phyloP scores from a whole-genome alignment of 2,329 filamentous ascomycete species.

The Oidium heveae region DNA sequence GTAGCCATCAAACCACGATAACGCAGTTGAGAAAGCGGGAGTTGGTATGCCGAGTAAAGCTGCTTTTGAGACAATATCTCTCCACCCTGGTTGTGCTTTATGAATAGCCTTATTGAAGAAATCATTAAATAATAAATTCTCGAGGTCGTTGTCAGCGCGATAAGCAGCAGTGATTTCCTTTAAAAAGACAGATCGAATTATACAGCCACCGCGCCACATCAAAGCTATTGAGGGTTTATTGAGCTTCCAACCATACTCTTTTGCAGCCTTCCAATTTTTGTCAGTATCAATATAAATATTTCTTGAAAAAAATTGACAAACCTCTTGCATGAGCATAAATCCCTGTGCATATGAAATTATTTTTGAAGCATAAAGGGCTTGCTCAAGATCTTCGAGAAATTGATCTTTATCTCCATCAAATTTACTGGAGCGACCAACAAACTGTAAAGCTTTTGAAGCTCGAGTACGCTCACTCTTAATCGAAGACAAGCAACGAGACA shows the following conservation, averaged over 20 bases:
- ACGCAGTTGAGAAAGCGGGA: slow-evolving; percentile 84
- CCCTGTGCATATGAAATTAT: slow-evolving; percentile 99
- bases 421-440: slow-evolving; percentile 44
- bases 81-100: slow-evolving; percentile 81
- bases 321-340: slow-evolving; percentile 99
- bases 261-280: slow-evolving; percentile 41
- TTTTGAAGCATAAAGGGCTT: slow-evolving; percentile 97
- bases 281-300: slow-evolving; percentile 5
- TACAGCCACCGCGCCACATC: slow-evolving; percentile 99
- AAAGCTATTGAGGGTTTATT: slow-evolving; percentile 99
- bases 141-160: slow-evolving; percentile 76
- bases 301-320: slow-evolving; percentile 20
- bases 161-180: slow-evolving; percentile 98
- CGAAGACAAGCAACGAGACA: slow-evolving; percentile 77
- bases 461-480: slow-evolving; percentile 81
- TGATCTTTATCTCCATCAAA: slow-evolving; percentile 80
- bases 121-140: slow-evolving; percentile 95
- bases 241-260: slow-evolving; percentile 92
- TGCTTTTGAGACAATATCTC: slow-evolving; percentile 73
- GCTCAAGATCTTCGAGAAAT: slow-evolving; percentile 93
- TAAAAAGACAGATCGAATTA: slow-evolving; percentile 98
- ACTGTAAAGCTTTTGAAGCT: slow-evolving; percentile 54
- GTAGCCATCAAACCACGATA: slow-evolving; percentile 98
- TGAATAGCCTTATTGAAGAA: slow-evolving; percentile 99
- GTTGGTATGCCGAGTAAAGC: slow-evolving; percentile 89